phyloP scores from a whole-genome alignment of 2,329 filamentous ascomycete species.

The Cercospora janseana region DNA sequence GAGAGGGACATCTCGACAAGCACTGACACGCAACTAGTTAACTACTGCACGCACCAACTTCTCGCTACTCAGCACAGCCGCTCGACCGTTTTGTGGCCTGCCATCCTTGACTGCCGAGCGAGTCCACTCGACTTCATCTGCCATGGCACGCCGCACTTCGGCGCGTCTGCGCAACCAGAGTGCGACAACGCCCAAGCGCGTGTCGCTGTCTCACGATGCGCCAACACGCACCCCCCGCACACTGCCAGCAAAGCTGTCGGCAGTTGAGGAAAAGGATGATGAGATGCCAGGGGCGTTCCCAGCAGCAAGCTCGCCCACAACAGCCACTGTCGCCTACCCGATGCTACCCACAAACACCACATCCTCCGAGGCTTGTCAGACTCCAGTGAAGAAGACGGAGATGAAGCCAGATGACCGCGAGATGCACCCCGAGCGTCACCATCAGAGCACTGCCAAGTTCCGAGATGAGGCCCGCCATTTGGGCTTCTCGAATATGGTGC shows the following conservation, averaged over 20 bases:
- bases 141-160: conserved; percentile 38
- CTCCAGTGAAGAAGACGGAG: conserved; percentile 64
- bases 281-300: conserved; percentile 42
- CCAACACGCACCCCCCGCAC: conserved; percentile 34
- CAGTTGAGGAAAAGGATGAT: conserved; percentile 48
- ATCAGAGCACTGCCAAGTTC: conserved; percentile 69
- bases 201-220: conserved; percentile 38
- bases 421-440: conserved; percentile 87
- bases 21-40: not conserved
- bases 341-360: conserved; percentile 26
- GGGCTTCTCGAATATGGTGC: conserved; percentile 74
- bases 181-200: conserved; percentile 34
- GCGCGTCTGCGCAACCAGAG: conserved; percentile 35
- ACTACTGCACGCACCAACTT: conserved; percentile 11
- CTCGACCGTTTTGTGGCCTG: conserved; percentile 5
- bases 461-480: conserved; percentile 77
- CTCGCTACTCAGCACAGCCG: conserved; percentile 3
- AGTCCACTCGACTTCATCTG: not conserved
- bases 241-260: conserved; percentile 42
- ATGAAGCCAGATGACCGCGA: conserved; percentile 71
- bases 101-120: conserved; percentile 8
- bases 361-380: conserved; percentile 31
- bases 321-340: conserved; percentile 16
- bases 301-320: conserved; percentile 30
- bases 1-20: conserved; percentile 1